Conservation (phyloP, 768 basidiomycete genomes). For the Kwoniella botswanensis region DNA sequence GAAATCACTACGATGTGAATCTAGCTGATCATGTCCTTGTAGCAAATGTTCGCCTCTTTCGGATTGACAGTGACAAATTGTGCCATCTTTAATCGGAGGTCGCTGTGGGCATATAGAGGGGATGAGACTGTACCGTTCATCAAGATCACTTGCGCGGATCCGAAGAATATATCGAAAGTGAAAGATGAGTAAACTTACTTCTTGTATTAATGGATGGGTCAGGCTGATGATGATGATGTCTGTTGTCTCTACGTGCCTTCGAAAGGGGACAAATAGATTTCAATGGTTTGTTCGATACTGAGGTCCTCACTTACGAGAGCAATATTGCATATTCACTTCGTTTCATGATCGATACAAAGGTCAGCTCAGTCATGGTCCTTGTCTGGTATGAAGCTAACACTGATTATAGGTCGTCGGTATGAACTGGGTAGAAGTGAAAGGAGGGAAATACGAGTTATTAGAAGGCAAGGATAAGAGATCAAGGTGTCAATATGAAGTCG, state of each 20-base stretch:
- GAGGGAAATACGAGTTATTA: conserved; percentile 76
- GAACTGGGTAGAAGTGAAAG: conserved; percentile 97
- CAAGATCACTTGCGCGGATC: conserved; percentile 77
- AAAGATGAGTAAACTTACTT: conserved; percentile 72
- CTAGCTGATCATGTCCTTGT: neutral
- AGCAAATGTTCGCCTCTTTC: conserved; percentile 11
- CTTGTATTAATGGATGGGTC: neutral
- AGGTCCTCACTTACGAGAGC: conserved; percentile 82
- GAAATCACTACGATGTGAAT: neutral
- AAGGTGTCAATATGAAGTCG: conserved; percentile 86
- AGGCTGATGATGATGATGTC: conserved; percentile 19
- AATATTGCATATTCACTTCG: conserved; percentile 88
- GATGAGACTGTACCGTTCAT: conserved; percentile 80
- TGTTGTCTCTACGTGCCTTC: conserved; percentile 62
- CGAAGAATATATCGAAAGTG: conserved; percentile 79
- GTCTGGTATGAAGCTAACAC: conserved; percentile 14
- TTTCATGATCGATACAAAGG: conserved; percentile 98
- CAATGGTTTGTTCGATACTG: conserved; percentile 65
- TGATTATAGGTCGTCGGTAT: conserved; percentile 82
- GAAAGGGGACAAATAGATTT: conserved; percentile 76
- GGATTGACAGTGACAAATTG: conserved; percentile 29
- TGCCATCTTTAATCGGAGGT: conserved; percentile 70
- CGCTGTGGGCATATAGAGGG: conserved; percentile 86
- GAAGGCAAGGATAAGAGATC: conserved; percentile 69
- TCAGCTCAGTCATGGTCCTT: conserved; percentile 53